Evolutionary conservation across 345 rosid genomes (phyloP).

Genomic region (Melastoma malabathricum): DNA sequence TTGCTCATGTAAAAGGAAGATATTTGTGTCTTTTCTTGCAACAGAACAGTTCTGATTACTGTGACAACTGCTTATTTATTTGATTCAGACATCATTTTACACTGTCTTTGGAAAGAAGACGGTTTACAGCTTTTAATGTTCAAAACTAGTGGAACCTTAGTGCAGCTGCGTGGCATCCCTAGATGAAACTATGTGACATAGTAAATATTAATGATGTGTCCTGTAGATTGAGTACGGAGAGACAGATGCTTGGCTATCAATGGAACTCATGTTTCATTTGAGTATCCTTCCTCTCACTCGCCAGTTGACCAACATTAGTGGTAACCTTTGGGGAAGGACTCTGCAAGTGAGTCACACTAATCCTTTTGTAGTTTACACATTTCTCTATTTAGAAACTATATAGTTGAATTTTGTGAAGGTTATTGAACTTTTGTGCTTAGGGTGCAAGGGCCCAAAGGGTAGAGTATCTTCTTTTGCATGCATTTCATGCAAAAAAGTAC

Average conservation of each 20-base stretch:
- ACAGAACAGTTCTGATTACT: too few species aligned
- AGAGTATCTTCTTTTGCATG: constrained; percentile 85
- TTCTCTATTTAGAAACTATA: too few species aligned
- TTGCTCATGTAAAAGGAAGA: neutral
- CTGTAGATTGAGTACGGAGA: constrained; percentile 88
- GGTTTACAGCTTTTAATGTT: too few species aligned
- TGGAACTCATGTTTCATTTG: constrained; percentile 98
- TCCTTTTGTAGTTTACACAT: neutral
- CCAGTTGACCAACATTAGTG: constrained; percentile 92
- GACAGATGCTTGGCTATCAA: constrained; percentile 94
- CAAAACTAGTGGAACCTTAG: too few species aligned
- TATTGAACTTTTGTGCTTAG: constrained; percentile 21
- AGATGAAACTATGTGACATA: too few species aligned
- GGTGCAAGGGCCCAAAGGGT: constrained; percentile 99
- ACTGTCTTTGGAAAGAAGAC: too few species aligned
- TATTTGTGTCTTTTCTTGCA: too few species aligned
- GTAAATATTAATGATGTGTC: neutral
- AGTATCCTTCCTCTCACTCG: constrained; percentile 97
- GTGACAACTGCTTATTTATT: too few species aligned
- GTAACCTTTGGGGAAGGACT: constrained; percentile 96
- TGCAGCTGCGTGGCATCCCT: too few species aligned
- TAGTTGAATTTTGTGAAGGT: too few species aligned
- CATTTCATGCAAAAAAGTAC: constrained; percentile 80
- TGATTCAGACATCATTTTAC: too few species aligned
- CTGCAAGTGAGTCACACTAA: constrained; percentile 56